Evolutionary conservation across 2,329 filamentous ascomycete species (phyloP).

Genomic region (Pseudogymnoascus sp.): DNA sequence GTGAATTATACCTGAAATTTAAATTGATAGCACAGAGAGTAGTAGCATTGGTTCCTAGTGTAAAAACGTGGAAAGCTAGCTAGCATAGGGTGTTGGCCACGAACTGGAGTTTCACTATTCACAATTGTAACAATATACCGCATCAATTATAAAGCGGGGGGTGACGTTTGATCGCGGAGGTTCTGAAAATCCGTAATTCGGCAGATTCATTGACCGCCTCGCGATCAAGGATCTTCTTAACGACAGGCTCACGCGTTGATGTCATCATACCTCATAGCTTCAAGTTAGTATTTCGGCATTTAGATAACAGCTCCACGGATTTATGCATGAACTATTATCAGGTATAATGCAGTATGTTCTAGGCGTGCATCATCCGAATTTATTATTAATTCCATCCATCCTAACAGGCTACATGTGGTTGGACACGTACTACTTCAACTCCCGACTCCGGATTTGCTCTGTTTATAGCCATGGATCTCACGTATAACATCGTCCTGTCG

Average conservation of each 20-base stretch:
- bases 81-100: background rate
- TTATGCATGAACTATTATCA: background rate
- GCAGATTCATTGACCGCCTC: background rate
- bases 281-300: background rate
- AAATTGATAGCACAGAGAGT: constrained; percentile 38
- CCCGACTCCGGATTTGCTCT: background rate
- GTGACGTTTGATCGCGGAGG: background rate
- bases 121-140: background rate
- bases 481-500: background rate
- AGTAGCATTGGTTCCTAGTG: constrained; percentile 11
- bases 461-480: background rate
- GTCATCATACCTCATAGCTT: constrained; percentile 6
- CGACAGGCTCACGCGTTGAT: background rate
- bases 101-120: constrained; percentile 2
- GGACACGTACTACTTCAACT: background rate
- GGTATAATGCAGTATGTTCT: background rate
- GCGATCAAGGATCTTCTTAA: background rate
- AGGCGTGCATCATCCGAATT: background rate
- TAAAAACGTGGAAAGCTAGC: background rate
- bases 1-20: background rate
- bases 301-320: background rate
- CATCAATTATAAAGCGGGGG: background rate
- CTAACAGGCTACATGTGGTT: background rate
- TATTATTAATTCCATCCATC: background rate
- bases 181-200: background rate